These are phyloP conservation scores for Diaporthe helianthi DNA, from an alignment of 2,329 filamentous ascomycete genomes.

Conservation along the genomic window DNA sequence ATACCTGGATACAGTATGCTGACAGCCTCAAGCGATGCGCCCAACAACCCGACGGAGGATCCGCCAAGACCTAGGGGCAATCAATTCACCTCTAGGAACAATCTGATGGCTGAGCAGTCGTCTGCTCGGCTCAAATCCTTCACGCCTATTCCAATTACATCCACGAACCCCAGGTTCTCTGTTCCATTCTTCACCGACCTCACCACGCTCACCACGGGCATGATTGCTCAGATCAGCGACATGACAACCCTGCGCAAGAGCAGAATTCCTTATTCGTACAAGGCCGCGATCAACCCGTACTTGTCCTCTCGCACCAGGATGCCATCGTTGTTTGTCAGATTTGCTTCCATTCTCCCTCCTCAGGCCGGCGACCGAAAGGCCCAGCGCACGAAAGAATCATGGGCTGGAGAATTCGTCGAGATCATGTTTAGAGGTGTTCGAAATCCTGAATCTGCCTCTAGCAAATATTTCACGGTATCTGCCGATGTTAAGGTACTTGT, in stretches of 20 bases:
- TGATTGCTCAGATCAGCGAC: slow-evolving; percentile 60
- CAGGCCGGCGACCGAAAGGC: slow-evolving; percentile 36
- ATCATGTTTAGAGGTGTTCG: slow-evolving; percentile 61
- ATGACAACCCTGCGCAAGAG: slow-evolving; percentile 55
- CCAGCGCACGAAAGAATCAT: slow-evolving; percentile 47
- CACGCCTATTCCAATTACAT: slow-evolving; percentile 24
- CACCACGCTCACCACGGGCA: slow-evolving; percentile 56
- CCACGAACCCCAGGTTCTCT: slow-evolving; percentile 49
- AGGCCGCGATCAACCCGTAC: slow-evolving; percentile 45
- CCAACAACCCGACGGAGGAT: slow-evolving; percentile 7
- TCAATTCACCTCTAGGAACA: slow-evolving; percentile 23
- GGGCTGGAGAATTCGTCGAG: slow-evolving; percentile 66
- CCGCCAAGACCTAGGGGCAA: slow-evolving; percentile 8
- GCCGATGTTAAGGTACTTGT: slow-evolving; percentile 64
- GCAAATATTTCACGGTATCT: slow-evolving; percentile 46
- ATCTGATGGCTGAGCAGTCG: slow-evolving; percentile 22
- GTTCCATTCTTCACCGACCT: slow-evolving; percentile 61
- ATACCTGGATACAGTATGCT: neutral
- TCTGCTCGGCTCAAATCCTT: slow-evolving; percentile 46
- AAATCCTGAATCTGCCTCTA: slow-evolving; percentile 30
- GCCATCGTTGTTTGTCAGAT: slow-evolving; percentile 56
- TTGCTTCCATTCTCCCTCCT: slow-evolving; percentile 51
- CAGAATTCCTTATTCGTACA: slow-evolving; percentile 48
- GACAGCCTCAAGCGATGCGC: slow-evolving; percentile 17
- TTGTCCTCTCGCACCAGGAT: slow-evolving; percentile 53